Percentiles rank a stretch among this genome's conserved stretches.
Conservation (phyloP, 345 rosid species). For the Hibiscus syriacus region DNA sequence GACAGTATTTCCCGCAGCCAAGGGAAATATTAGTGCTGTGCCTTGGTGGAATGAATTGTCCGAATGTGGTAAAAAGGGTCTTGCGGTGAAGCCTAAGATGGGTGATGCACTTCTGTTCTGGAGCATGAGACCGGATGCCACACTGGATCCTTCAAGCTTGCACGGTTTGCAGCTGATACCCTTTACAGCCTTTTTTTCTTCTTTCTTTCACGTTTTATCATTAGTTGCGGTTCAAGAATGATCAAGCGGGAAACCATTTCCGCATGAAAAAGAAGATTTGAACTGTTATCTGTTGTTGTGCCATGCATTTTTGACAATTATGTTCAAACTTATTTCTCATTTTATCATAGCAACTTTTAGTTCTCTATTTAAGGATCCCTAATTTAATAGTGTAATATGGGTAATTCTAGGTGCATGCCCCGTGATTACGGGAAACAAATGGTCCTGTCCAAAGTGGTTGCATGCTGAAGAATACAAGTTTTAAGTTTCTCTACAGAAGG, state of each 20-base stretch:
- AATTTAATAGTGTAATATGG: background rate
- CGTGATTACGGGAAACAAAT: constrained; percentile 83
- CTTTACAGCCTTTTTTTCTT: background rate
- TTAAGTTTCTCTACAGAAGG: constrained; percentile 17
- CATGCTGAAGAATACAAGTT: constrained; percentile 61
- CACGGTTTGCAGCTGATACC: constrained; percentile 34
- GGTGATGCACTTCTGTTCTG: constrained; percentile 85
- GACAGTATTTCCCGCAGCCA: constrained; percentile 75
- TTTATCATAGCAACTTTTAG: background rate
- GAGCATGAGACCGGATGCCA: constrained; percentile 91
- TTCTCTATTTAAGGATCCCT: constrained; percentile 22
- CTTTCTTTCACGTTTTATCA: background rate
- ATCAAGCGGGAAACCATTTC: background rate
- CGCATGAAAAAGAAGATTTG: background rate
- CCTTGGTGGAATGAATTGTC: constrained; percentile 82
- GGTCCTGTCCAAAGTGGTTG: constrained; percentile 97
- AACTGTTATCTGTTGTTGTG: background rate
- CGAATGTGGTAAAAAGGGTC: constrained; percentile 76
- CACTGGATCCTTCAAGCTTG: constrained; percentile 78
- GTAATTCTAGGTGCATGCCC: constrained; percentile 68
- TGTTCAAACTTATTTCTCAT: background rate
- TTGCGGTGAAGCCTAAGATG: constrained; percentile 71
- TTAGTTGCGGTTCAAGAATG: constrained; percentile 1
- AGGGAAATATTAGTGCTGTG: constrained; percentile 51
- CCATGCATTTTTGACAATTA: background rate